Conservation (phyloP, 2,329 filamentous ascomycete genomes). For the Scedosporium apiospermum region DNA sequence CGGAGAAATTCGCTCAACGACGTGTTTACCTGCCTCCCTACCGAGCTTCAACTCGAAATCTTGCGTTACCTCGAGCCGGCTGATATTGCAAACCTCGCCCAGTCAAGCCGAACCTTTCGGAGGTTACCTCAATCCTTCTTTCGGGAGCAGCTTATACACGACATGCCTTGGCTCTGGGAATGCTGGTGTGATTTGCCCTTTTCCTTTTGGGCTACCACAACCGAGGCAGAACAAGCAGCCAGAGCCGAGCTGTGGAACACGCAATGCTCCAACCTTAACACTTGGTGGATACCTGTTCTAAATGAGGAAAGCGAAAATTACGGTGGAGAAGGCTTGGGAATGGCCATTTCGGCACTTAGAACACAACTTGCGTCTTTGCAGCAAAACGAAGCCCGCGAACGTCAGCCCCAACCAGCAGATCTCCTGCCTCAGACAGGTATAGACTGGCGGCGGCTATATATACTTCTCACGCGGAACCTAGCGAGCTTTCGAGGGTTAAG, state of each 20-base stretch:
- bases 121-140: constrained; percentile 3
- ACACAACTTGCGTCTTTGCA: no score
- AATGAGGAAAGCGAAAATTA: not conserved
- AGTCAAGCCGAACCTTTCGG: not conserved
- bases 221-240: constrained; percentile 1
- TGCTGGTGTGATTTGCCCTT: constrained; percentile 9
- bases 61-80: not conserved
- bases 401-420: not conserved
- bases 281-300: not conserved
- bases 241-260: not conserved
- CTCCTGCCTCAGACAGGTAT: not conserved
- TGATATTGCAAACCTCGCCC: not conserved
- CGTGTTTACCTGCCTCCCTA: not conserved
- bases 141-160: not conserved
- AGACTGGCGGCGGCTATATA: not conserved
- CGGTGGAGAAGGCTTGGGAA: not conserved
- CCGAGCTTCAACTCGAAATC: not conserved
- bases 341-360: not conserved
- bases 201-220: constrained; percentile 5
- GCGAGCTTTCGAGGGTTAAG: not conserved
- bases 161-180: constrained; percentile 12
- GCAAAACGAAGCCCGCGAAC: not conserved
- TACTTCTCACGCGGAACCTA: not conserved
- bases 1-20: not conserved
- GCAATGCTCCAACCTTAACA: not conserved